Percentiles rank a stretch among this genome's conserved stretches.
These are phyloP conservation scores for Penicillium digitatum DNA, from an alignment of 2,329 filamentous ascomycete genomes.

Conservation along the genomic window DNA sequence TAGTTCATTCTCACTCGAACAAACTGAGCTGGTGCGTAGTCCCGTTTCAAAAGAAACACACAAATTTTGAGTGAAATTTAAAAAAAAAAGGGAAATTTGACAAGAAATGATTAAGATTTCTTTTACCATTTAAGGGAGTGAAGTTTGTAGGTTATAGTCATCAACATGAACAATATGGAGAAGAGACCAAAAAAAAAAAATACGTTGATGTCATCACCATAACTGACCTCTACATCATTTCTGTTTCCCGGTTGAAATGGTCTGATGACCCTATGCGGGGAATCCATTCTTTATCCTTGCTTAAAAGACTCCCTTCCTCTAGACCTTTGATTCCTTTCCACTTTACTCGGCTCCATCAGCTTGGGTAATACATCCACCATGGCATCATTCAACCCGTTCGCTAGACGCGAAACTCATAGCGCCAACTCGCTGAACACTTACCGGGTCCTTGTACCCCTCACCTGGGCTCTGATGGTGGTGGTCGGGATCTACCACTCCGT, in stretches of 20 bases:
- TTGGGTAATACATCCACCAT: conserved; percentile 7
- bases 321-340: not conserved
- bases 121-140: not conserved
- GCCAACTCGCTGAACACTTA: conserved; percentile 62
- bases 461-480: conserved; percentile 70
- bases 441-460: conserved; percentile 68
- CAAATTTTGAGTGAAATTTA: not conserved
- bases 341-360: not conserved
- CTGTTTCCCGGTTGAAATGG: not conserved
- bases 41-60: not conserved
- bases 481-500: conserved; percentile 71
- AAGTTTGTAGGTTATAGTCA: not conserved
- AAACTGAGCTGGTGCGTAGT: not conserved
- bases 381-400: conserved; percentile 64
- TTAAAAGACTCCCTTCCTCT: conserved; percentile 2
- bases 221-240: not conserved
- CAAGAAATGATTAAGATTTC: no score
- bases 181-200: not conserved
- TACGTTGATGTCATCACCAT: conserved; percentile 4
- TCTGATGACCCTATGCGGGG: conserved; percentile 4
- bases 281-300: not conserved
- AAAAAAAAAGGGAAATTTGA: not conserved
- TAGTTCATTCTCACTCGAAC: not conserved
- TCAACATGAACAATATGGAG: not conserved
- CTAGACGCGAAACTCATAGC: conserved; percentile 63